A percentile compares a stretch with the other conserved stretches of the same genome.
These are phyloP conservation scores for Obelidium mucronatum DNA, from an alignment of 192 early-diverging fungal species.

Conservation along the genomic window DNA sequence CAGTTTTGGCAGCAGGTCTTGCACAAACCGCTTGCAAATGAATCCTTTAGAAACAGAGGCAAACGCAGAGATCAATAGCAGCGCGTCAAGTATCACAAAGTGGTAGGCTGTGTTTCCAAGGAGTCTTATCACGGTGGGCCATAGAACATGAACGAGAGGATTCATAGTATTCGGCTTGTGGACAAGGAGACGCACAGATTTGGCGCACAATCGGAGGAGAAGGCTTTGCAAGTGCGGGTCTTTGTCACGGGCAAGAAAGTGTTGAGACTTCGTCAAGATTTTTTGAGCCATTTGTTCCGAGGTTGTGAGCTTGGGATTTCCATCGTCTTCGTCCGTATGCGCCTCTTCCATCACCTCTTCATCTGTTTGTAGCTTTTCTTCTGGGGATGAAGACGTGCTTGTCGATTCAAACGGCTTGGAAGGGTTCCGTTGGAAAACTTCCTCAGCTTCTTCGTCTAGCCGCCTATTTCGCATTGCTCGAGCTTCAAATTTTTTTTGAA, in stretches of 20 bases:
- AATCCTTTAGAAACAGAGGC: constrained; percentile 9
- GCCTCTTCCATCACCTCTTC: constrained; percentile 15
- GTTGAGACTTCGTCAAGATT: constrained; percentile 35
- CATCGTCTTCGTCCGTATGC: constrained; percentile 10
- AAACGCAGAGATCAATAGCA: constrained; percentile 27
- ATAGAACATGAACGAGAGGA: constrained; percentile 45
- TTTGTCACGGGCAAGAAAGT: constrained; percentile 38
- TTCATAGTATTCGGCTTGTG: constrained; percentile 24
- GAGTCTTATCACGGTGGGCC: constrained; percentile 38
- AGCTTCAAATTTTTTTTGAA: constrained; percentile 23
- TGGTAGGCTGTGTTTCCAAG: constrained; percentile 30
- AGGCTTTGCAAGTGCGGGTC: constrained; percentile 34
- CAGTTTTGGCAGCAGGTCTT: constrained; percentile 21
- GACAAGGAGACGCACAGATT: constrained; percentile 23
- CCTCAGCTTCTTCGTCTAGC: not conserved
- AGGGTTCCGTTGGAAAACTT: not conserved
- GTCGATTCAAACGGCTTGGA: not conserved
- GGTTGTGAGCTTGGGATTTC: not conserved
- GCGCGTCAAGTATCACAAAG: constrained; percentile 47
- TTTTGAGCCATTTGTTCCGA: constrained; percentile 39
- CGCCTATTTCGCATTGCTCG: not conserved
- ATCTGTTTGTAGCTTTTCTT: not conserved
- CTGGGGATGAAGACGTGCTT: not conserved
- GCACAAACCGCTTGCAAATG: constrained; percentile 10
- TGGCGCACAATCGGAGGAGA: constrained; percentile 23